Evolutionary conservation across 441 rosid species (phyloP), one percentile per base, ranked within the genome.

Genomic region (Manihot esculenta): DNA sequence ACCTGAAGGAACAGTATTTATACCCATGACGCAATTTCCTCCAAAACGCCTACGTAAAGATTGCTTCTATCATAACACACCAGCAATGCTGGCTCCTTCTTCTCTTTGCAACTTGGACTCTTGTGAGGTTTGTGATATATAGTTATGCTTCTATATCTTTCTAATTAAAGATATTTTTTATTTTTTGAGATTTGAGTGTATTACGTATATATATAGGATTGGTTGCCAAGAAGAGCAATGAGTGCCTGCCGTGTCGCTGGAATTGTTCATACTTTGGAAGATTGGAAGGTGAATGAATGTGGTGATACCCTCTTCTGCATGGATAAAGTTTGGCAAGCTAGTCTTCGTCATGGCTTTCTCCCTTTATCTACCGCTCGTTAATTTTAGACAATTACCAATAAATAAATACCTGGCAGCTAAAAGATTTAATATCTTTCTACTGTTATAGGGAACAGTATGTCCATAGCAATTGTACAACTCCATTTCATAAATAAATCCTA

Each of bases 61-160:
- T 72, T 89, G 92, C 78, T 67, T 76, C 69, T 89, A 87, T 71
- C 81, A 83, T 64, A 61, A 69, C 54, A 84, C 87, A 21, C 93
- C 97, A 1, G 87, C 91, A 10, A 78, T 92, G 91, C 27, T 27
- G 1, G 75, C 79, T 69, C 92, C 95, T 0, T n/a, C 26, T 17
- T 72, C 85, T 12, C 71, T 86, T 11, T 83, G 84, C 69, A 91
- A 84, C 72, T 76, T 89, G 42, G 83, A 91, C 78, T 89, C 97
- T 1, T 91, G 92, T 62, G 94, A 91, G 89, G 94, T 86, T 33
- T n/a, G n/a, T n/a, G n/a, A n/a, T n/a, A n/a, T n/a, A n/a, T n/a
- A n/a, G n/a, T n/a, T n/a, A n/a, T n/a, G n/a, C n/a, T n/a, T n/a
- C n/a, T n/a, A n/a, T n/a, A n/a, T n/a, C n/a, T n/a, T n/a, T n/a